Conservation (phyloP, 257 asterid genomes). For the Linaria vulgaris region DNA sequence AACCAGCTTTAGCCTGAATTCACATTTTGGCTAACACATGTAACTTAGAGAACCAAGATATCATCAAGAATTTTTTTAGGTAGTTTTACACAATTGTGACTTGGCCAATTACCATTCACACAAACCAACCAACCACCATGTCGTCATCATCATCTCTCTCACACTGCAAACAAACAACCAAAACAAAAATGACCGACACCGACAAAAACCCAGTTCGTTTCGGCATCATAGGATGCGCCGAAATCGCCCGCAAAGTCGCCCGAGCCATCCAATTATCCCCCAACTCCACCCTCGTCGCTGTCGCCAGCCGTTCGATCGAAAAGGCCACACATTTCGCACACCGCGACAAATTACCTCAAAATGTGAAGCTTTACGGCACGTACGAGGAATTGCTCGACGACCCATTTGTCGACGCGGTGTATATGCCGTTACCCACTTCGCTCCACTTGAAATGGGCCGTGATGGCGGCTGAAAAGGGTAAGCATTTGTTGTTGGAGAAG, state of each 20-base stretch:
- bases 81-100: not conserved
- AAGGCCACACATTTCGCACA: constrained; percentile 56
- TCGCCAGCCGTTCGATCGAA: constrained; percentile 67
- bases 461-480: constrained; percentile 59
- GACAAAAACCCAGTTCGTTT: constrained; percentile 48
- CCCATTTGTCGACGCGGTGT: constrained; percentile 69
- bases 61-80: no score
- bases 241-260: constrained; percentile 65
- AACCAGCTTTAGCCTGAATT: no score
- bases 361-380: constrained; percentile 54
- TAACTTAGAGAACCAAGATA: no score
- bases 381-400: constrained; percentile 66
- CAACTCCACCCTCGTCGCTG: constrained; percentile 53
- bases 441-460: constrained; percentile 73
- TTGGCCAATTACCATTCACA: not conserved
- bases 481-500: constrained; percentile 76
- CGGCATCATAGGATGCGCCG: constrained; percentile 81
- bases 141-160: not conserved
- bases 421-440: constrained; percentile 77
- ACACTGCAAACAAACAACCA: not conserved
- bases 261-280: constrained; percentile 63
- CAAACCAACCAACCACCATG: not conserved
- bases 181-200: constrained; percentile 40
- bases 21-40: no score
- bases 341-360: constrained; percentile 42